These are phyloP conservation scores for Pseudonitzschia multiseries DNA, from an alignment of 108 stramenopile genomes.

Conservation along the genomic window DNA sequence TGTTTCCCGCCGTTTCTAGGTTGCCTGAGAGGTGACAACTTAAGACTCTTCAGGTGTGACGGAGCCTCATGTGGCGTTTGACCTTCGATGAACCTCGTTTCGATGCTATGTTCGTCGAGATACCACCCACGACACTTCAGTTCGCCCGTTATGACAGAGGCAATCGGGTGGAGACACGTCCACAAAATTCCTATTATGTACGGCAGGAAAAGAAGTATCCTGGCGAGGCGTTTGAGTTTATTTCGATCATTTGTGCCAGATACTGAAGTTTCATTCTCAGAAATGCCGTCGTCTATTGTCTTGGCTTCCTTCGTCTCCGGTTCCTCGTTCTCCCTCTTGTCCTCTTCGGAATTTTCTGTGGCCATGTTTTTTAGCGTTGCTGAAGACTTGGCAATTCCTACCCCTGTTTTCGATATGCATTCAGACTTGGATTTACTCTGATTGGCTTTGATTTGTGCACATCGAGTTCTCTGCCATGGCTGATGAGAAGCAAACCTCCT, in stretches of 20 bases:
- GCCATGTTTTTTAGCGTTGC: background rate
- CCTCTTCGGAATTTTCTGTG: background rate
- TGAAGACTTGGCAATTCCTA: no score
- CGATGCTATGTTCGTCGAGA: slow-evolving; percentile 84
- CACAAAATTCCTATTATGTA: slow-evolving; percentile 76
- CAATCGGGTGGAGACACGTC: slow-evolving; percentile 65
- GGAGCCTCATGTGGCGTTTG: slow-evolving; percentile 2
- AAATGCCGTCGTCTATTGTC: background rate
- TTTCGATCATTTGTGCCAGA: background rate
- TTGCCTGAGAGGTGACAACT: background rate
- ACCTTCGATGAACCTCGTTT: slow-evolving; percentile 32
- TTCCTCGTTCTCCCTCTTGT: background rate
- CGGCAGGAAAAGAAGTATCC: slow-evolving; percentile 43
- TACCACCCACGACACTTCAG: slow-evolving; percentile 73
- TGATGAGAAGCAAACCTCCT: no score
- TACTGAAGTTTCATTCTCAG: background rate
- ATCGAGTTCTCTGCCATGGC: no score
- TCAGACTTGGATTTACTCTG: no score
- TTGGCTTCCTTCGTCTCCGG: background rate
- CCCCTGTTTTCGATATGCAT: no score
- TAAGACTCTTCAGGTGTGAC: slow-evolving; percentile 9
- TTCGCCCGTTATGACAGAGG: slow-evolving; percentile 77
- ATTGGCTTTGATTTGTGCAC: no score
- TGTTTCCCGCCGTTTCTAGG: slow-evolving; percentile 4
- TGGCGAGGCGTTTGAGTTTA: slow-evolving; percentile 1